Base-by-base conservation (phyloP, 352 stramenopile genomes). In the Phytopythium helicoides region DNA sequence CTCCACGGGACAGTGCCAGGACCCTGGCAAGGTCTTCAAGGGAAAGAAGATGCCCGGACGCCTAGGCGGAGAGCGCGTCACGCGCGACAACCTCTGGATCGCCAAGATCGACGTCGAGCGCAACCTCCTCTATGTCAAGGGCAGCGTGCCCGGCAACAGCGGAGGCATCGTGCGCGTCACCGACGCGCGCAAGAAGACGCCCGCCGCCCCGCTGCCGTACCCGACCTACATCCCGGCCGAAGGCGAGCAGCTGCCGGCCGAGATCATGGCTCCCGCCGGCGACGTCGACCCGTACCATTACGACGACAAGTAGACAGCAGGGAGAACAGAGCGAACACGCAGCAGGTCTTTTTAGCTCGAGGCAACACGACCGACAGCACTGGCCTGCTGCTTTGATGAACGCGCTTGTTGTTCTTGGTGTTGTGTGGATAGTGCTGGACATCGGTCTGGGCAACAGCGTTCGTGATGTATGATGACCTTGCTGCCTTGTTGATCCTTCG, bases 1-100 rank as follows among this genome's bases (percentile, higher is more conserved):
- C 19, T 98, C 92, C 25, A 99, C 95, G 25, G 97, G 97, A n/a
- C 88, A 98, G 66, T 98, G 96, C 80, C 95, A 99, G 75, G 94
- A 99, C 76, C 97, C 97, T 8, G 97, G 97, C 53, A 93, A 96
- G 60, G 97, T 99, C 9, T 99, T 98, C 63, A 99, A 99, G 76
- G 97, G 97, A 37, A 99, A 99, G 83, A 99, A 99, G 73, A 99
- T 99, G 97, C 86, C 98, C 31, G 98, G 97, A 10, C 89, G 93
- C 16, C 98, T 99, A 91, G 97, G 97, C 52, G 82, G 78, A 40
- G 89, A 95, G 38, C 82, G 84, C 51, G 87, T 98, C 15, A 99
- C 97, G 22, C 88, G 96, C 33, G 95, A 99, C 78, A 99, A 99
- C 71, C 73, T 99, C 3, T 93, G 84, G 81, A 76, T 96, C 46